Conservation (phyloP, 805 yeast genomes). For the Kodamaea kakaduensis region DNA sequence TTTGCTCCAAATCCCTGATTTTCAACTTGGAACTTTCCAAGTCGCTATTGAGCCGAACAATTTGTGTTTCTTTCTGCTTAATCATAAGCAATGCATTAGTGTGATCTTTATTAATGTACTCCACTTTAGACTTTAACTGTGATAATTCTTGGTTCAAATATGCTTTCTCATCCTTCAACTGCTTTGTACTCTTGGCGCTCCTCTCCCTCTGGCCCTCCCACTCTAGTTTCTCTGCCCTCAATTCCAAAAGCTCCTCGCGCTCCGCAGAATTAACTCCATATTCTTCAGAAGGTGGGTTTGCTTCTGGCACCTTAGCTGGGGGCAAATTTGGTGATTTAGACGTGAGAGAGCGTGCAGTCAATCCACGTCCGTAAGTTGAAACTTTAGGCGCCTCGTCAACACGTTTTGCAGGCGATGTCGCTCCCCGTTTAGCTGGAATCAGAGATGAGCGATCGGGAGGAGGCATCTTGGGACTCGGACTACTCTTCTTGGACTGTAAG, state of each 20-base stretch:
- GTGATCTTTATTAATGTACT: slow-evolving; percentile 46
- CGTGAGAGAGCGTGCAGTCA: slow-evolving; percentile 42
- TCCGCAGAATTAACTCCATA: slow-evolving; percentile 22
- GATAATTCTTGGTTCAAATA: slow-evolving; percentile 23
- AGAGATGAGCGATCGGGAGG: slow-evolving; percentile 12
- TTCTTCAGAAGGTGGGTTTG: slow-evolving; percentile 10
- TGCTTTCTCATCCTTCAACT: slow-evolving; percentile 23
- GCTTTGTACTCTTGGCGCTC: slow-evolving; percentile 22
- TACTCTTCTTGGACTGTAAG: slow-evolving; percentile 9
- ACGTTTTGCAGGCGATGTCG: slow-evolving; percentile 65
- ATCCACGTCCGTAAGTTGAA: slow-evolving; percentile 31
- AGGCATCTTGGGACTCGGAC: slow-evolving; percentile 2
- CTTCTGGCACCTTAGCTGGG: background rate
- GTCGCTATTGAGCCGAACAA: slow-evolving; percentile 58
- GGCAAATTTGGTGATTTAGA: slow-evolving; percentile 15
- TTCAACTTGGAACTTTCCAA: slow-evolving; percentile 53
- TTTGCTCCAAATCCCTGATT: slow-evolving; percentile 51
- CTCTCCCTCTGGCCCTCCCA: slow-evolving; percentile 32
- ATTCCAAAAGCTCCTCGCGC: slow-evolving; percentile 6
- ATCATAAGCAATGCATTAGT: slow-evolving; percentile 47
- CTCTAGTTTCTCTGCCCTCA: slow-evolving; percentile 50
- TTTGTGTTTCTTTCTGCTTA: slow-evolving; percentile 68
- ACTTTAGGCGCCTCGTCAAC: slow-evolving; percentile 27
- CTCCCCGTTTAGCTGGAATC: slow-evolving; percentile 65
- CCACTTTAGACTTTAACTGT: slow-evolving; percentile 27